phyloP scores from a whole-genome alignment of 257 asterid species.

The Jacaranda copaia region DNA sequence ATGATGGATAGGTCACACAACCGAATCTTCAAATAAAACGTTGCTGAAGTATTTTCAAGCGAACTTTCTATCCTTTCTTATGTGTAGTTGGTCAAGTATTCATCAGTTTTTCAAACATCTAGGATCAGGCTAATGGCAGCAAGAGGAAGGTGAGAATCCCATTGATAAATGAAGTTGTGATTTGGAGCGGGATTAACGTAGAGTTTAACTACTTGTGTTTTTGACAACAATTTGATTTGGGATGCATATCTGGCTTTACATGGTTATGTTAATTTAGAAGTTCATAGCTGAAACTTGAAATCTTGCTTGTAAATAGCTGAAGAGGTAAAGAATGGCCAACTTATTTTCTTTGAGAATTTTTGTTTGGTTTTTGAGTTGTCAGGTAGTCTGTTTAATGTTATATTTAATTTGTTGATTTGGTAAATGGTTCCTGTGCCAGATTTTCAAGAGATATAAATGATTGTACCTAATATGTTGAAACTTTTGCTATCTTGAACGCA shows the following conservation, averaged over 20 bases:
- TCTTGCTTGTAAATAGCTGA: neutral
- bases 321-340: neutral
- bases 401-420: too few species aligned
- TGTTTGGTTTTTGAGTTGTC: neutral
- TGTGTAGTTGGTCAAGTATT: neutral
- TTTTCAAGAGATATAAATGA: too few species aligned
- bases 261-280: neutral
- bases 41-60: too few species aligned
- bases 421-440: too few species aligned
- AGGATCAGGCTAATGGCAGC: too few species aligned
- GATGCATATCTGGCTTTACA: neutral
- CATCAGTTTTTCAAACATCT: neutral
- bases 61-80: neutral
- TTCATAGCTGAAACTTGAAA: neutral
- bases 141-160: too few species aligned
- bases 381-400: neutral
- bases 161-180: too few species aligned
- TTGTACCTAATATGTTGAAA: neutral
- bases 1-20: too few species aligned
- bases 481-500: conserved; percentile 45
- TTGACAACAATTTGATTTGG: neutral
- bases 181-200: too few species aligned
- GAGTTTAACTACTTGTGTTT: neutral
- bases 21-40: too few species aligned
- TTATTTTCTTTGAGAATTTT: neutral